A percentile compares a stretch with the other conserved stretches of the same genome.
These are phyloP conservation scores for Cantharellus anzutake DNA, from an alignment of 768 basidiomycete species.

Conservation along the genomic window DNA sequence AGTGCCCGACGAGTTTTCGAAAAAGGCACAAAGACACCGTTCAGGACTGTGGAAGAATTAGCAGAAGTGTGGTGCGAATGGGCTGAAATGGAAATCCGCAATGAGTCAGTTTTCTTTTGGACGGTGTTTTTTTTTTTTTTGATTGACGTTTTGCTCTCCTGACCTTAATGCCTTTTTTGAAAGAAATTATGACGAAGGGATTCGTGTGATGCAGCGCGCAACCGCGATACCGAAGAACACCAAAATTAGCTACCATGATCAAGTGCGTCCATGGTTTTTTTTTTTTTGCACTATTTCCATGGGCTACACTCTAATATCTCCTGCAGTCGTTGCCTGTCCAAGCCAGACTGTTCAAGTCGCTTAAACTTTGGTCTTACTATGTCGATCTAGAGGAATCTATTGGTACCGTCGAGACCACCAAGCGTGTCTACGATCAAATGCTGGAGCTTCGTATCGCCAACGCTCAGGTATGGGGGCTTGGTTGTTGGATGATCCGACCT, in stretches of 20 bases:
- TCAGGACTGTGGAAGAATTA: slow-evolving; percentile 89
- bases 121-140: background rate
- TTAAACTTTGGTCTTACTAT: slow-evolving; percentile 98
- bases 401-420: slow-evolving; percentile 79
- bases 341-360: slow-evolving; percentile 83
- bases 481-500: background rate
- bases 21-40: slow-evolving; percentile 79
- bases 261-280: slow-evolving; percentile 32
- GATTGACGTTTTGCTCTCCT: too few species aligned
- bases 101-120: slow-evolving; percentile 45
- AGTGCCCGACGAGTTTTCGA: slow-evolving; percentile 86
- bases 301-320: slow-evolving; percentile 10
- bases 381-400: slow-evolving; percentile 96
- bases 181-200: slow-evolving; percentile 95
- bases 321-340: slow-evolving; percentile 64
- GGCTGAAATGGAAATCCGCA: slow-evolving; percentile 93
- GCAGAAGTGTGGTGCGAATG: slow-evolving; percentile 99
- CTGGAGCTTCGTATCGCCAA: slow-evolving; percentile 93
- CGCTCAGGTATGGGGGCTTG: slow-evolving; percentile 36
- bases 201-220: slow-evolving; percentile 93
- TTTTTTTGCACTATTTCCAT: background rate
- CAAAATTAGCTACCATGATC: slow-evolving; percentile 88
- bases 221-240: slow-evolving; percentile 75
- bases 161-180: too few species aligned
- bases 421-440: slow-evolving; percentile 90